These are phyloP conservation scores for Boletellus emodensis DNA, from an alignment of 768 basidiomycete species.

Conservation along the genomic window DNA sequence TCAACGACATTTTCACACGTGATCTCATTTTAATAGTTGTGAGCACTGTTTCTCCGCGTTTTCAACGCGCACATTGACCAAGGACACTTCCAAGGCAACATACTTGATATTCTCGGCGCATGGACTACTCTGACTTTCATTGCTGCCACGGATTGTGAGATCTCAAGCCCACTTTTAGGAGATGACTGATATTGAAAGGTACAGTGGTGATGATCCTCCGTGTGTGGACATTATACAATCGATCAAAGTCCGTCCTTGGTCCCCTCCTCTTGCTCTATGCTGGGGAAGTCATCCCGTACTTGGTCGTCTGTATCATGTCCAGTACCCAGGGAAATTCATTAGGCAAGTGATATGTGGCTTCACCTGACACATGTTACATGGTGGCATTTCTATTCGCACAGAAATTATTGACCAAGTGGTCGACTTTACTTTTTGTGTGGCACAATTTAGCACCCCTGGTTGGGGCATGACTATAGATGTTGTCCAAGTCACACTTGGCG, in stretches of 20 bases:
- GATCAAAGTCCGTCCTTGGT: neutral
- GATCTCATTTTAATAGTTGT: neutral
- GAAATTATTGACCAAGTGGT: neutral
- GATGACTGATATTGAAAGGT: neutral
- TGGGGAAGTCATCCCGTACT: neutral
- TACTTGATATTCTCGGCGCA: neutral
- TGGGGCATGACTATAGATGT: neutral
- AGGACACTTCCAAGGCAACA: neutral
- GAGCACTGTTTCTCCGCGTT: neutral
- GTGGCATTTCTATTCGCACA: neutral
- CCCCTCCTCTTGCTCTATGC: neutral
- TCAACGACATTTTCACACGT: neutral
- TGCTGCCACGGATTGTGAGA: conserved; percentile 5
- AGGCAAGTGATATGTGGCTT: neutral
- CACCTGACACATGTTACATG: neutral
- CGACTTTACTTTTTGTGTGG: neutral
- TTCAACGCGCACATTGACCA: neutral
- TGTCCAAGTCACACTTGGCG: neutral
- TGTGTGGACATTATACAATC: neutral
- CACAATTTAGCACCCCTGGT: neutral
- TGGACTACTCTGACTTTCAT: neutral
- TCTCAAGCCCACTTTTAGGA: neutral
- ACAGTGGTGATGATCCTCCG: conserved; percentile 1
- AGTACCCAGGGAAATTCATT: neutral
- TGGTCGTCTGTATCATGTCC: neutral